A percentile compares a stretch with the other conserved stretches of the same genome.
Evolutionary conservation across 495 filamentous ascomycete species (phyloP).

Genomic region (Acidomyces sp.): DNA sequence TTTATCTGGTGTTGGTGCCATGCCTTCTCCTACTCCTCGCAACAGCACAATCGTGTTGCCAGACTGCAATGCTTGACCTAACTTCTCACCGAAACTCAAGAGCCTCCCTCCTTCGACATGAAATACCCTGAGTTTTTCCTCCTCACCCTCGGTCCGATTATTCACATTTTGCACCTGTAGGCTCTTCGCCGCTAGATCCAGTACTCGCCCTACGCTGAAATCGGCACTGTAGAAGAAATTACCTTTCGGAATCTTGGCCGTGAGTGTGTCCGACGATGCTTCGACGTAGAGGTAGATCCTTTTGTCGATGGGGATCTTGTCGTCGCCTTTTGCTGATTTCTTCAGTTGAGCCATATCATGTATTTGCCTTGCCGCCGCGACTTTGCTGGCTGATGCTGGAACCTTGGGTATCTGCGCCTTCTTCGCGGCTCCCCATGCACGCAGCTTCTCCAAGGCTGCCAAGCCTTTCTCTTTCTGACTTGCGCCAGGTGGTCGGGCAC

Average conservation of each 20-base stretch:
- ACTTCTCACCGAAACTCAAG: slow-evolving; percentile 72
- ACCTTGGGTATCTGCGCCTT: slow-evolving; percentile 38
- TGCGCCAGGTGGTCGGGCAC: slow-evolving; percentile 40
- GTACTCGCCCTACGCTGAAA: slow-evolving; percentile 76
- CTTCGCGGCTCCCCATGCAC: slow-evolving; percentile 46
- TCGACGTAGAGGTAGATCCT: slow-evolving; percentile 78
- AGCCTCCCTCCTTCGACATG: slow-evolving; percentile 83
- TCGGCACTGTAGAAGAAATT: slow-evolving; percentile 74
- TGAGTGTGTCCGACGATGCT: slow-evolving; percentile 65
- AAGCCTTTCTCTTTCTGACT: slow-evolving; percentile 42
- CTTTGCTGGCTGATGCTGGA: slow-evolving; percentile 31
- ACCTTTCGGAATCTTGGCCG: slow-evolving; percentile 38
- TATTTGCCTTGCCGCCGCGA: slow-evolving; percentile 40
- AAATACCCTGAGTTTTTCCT: slow-evolving; percentile 65
- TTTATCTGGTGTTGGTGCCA: slow-evolving; percentile 15
- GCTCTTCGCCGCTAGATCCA: slow-evolving; percentile 79
- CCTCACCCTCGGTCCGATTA: slow-evolving; percentile 25
- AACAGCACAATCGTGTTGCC: slow-evolving; percentile 86
- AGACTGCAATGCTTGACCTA: slow-evolving; percentile 52
- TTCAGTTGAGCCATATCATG: slow-evolving; percentile 62
- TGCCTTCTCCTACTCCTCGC: slow-evolving; percentile 53
- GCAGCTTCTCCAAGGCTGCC: slow-evolving; percentile 50
- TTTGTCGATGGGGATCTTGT: slow-evolving; percentile 61
- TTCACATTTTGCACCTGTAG: slow-evolving; percentile 41
- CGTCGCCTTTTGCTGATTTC: slow-evolving; percentile 78